Percentiles rank a stretch among this genome's conserved stretches.
Conservation (phyloP, 192 early-diverging fungal genomes). For the Obelidium mucronatum region DNA sequence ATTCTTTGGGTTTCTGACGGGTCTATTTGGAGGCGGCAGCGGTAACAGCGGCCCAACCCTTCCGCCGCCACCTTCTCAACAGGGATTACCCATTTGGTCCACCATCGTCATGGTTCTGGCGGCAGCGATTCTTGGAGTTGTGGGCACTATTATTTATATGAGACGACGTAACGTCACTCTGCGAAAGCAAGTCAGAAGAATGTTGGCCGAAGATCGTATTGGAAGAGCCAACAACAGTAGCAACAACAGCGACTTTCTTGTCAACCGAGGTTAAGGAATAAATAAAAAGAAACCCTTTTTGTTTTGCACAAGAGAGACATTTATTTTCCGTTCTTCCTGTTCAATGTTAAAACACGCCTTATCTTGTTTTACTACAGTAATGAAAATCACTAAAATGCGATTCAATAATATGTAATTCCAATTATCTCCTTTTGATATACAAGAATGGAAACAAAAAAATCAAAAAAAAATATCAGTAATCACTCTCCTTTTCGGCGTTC, state of each 20-base stretch:
- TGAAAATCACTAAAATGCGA: no score
- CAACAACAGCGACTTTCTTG: no score
- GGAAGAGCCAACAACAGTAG: no score
- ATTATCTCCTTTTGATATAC: no score
- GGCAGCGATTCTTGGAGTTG: neutral
- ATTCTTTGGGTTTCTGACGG: neutral
- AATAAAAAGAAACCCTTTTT: no score
- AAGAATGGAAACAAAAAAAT: neutral
- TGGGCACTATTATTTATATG: neutral
- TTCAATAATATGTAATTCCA: no score
- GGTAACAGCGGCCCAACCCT: neutral
- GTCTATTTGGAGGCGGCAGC: neutral
- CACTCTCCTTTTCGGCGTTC: neutral
- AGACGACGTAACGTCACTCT: neutral
- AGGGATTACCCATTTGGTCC: neutral
- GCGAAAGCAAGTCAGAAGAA: neutral
- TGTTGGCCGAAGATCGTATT: neutral
- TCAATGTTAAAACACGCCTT: no score
- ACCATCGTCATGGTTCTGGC: neutral
- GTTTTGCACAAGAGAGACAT: no score
- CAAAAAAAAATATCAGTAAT: neutral
- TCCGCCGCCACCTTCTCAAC: neutral
- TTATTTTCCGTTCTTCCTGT: no score
- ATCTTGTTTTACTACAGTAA: no score
- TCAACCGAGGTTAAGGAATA: no score